Evolutionary conservation across 805 yeast genomes (phyloP).

Genomic region (Saccharomyces jurei): DNA sequence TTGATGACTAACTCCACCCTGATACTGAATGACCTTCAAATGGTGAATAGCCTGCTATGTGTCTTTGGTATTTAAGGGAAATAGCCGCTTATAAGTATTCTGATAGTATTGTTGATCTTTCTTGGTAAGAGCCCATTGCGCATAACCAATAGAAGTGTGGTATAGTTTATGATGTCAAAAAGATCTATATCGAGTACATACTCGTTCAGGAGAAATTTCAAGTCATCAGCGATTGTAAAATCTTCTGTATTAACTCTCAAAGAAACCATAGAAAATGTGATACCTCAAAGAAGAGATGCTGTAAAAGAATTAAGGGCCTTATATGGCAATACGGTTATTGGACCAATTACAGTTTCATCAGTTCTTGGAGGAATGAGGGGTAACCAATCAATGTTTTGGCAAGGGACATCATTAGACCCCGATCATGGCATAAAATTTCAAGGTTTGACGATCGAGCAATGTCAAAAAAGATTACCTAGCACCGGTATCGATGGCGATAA

Average conservation of each 20-base stretch:
- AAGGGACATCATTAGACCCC: conserved; percentile 70
- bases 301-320: conserved; percentile 35
- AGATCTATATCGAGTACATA: background rate
- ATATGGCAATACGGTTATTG: conserved; percentile 33
- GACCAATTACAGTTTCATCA: conserved; percentile 38
- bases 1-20: background rate
- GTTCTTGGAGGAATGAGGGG: conserved; percentile 76
- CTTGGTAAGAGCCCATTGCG: too few species aligned
- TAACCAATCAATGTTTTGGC: conserved; percentile 68
- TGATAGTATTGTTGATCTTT: background rate
- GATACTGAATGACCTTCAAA: background rate
- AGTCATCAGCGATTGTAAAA: background rate
- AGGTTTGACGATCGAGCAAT: conserved; percentile 66
- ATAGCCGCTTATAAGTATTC: background rate
- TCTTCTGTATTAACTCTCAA: conserved; percentile 15
- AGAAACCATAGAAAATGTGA: conserved; percentile 22
- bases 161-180: background rate
- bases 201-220: background rate
- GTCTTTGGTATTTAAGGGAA: background rate
- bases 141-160: background rate
- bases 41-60: background rate
- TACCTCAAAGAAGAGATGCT: conserved; percentile 39
- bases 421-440: conserved; percentile 71
- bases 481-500: conserved; percentile 40
- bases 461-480: conserved; percentile 54